These are phyloP conservation scores for Penicillium malachiteum DNA, from an alignment of 495 filamentous ascomycete genomes.

Conservation along the genomic window DNA sequence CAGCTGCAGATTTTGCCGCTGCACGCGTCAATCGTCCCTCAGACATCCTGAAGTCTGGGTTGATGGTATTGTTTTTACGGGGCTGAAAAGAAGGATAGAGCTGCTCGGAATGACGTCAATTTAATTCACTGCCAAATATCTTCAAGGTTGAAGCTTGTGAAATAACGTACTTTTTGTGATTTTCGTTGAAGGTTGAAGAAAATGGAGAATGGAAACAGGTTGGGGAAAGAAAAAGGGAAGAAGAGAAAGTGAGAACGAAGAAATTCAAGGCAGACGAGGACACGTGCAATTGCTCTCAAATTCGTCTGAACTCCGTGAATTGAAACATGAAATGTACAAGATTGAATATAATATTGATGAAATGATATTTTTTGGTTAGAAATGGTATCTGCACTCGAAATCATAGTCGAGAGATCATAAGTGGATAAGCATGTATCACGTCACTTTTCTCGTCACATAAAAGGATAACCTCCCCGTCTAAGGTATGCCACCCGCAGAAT, in stretches of 20 bases:
- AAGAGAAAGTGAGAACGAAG: neutral
- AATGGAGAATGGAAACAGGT: neutral
- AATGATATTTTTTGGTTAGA: slow-evolving; percentile 1
- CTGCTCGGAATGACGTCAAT: slow-evolving; percentile 3
- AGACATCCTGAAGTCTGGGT: too few species aligned
- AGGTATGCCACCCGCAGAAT: slow-evolving; percentile 11
- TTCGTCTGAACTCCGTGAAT: neutral
- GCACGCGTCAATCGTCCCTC: too few species aligned
- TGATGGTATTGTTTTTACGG: too few species aligned
- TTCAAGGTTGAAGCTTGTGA: neutral
- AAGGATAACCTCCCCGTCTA: neutral
- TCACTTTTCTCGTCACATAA: slow-evolving; percentile 4
- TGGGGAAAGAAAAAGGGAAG: neutral
- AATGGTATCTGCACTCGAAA: slow-evolving; percentile 13
- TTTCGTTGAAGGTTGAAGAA: too few species aligned
- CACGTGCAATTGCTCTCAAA: neutral
- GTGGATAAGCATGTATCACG: slow-evolving; percentile 7
- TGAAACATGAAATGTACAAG: neutral
- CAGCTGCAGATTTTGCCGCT: too few species aligned
- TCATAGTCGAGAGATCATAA: neutral
- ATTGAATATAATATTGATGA: neutral
- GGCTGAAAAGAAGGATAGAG: neutral
- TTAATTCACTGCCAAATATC: neutral
- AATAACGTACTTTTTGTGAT: too few species aligned
- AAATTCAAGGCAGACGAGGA: neutral